phyloP scores from a whole-genome alignment of 2,329 filamentous ascomycete species.

The Fusarium veterinarium region DNA sequence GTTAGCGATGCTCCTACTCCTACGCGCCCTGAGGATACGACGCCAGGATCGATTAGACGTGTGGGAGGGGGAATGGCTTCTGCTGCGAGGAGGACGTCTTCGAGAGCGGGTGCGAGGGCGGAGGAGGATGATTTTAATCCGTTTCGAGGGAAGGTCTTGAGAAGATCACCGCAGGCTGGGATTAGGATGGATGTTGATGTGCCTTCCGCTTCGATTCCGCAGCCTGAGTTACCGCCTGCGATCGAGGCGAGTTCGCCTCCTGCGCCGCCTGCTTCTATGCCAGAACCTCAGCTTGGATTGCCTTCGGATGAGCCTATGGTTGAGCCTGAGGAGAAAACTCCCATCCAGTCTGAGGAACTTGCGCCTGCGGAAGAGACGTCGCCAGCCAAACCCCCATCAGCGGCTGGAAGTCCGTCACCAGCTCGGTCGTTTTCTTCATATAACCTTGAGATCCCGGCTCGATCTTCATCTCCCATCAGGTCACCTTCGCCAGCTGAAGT shows the following conservation, averaged over 20 bases:
- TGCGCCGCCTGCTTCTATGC: constrained; percentile 27
- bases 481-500: constrained; percentile 1
- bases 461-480: neutral
- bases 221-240: constrained; percentile 16
- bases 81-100: constrained; percentile 54
- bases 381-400: neutral
- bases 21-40: constrained; percentile 21
- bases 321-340: neutral
- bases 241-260: constrained; percentile 5
- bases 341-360: neutral
- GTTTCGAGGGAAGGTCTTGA: constrained; percentile 45
- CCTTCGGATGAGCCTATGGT: neutral
- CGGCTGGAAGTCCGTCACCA: constrained; percentile 7
- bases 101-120: constrained; percentile 60
- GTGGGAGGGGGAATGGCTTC: constrained; percentile 49
- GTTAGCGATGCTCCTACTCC: constrained; percentile 40
- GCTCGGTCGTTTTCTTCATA: constrained; percentile 13
- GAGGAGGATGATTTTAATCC: constrained; percentile 42
- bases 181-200: constrained; percentile 7
- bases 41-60: constrained; percentile 26
- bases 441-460: neutral
- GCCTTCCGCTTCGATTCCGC: constrained; percentile 31
- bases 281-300: neutral
- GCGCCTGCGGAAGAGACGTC: neutral
- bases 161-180: constrained; percentile 49